Base-by-base conservation (phyloP, 2,329 filamentous ascomycete genomes). In the Huntiella savannae region DNA sequence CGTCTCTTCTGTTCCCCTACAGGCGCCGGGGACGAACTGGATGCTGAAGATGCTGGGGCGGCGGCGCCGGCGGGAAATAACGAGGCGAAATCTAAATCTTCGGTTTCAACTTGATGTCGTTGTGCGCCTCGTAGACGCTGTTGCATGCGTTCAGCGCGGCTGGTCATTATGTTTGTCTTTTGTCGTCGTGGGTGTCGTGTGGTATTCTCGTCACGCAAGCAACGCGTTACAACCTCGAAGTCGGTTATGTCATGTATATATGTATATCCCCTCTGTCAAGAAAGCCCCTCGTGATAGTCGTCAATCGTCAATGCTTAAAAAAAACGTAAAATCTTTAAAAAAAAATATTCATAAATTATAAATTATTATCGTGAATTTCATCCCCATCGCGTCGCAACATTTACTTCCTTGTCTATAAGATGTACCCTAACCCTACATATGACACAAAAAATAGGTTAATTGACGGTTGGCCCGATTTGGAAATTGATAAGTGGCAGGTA, bases 111-210 rank as follows among this genome's bases (percentile, higher is more conserved):
- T 55, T 77, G 68, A 48, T 71, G 67, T 53, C 68, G 67, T 53
- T 73, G 71, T 37, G 75, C 74, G 51, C 75, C 75, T 51, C 75
- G 73, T 57, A 79, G 70, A 56, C 75, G 74, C 61, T 76, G 68
- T 52, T 74, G 72, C 62, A 78, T 68, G 55, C 73, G 72, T 57
- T 76, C 73, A 53, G 73, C 70, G 53, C 75, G 72, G 55, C 22
- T 28, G 1, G 22, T 28, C 22, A 28, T 28, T 28, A 28, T 28
- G 22, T 28, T 28, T 28, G 22, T 22, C 6, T 22, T 22, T 22
- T 22, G 22, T 28, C 22, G 22, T 28, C 22, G 22, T 28, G 22
- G 7, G 22, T 28, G 22, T 28, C 22, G 22, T 28, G 22, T 8
- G 22, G 22, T 6, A 28, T 28, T 28, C 22, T 28, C 22, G 22